Conservation (phyloP, 495 filamentous ascomycete species). For the Penicillium steckii region DNA sequence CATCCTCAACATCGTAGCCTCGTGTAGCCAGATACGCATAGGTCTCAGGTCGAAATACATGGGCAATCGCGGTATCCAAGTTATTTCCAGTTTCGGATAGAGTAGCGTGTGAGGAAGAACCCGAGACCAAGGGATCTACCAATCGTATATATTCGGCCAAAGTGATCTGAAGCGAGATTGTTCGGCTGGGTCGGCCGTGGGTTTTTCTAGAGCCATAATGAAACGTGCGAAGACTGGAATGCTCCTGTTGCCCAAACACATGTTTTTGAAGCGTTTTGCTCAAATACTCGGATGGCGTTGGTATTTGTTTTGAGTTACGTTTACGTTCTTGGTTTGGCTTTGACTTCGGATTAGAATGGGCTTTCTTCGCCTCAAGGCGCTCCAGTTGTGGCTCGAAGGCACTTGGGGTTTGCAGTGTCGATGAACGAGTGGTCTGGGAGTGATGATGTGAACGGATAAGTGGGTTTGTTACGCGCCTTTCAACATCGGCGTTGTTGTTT, state of each 20-base stretch:
- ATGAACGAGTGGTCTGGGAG: background rate
- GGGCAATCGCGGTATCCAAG: conserved; percentile 27
- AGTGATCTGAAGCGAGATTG: conserved; percentile 30
- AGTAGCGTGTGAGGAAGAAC: conserved; percentile 1
- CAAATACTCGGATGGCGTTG: conserved; percentile 30
- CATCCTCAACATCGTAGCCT: conserved; percentile 47
- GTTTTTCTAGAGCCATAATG: conserved; percentile 4
- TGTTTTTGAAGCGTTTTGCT: conserved; percentile 1
- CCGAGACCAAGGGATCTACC: conserved; percentile 33
- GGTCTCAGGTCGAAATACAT: conserved; percentile 34
- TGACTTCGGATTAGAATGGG: background rate
- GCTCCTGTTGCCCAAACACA: background rate
- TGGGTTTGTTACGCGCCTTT: background rate
- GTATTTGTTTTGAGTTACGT: background rate
- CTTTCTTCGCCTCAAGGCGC: background rate
- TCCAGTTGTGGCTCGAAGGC: background rate
- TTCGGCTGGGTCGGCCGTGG: conserved; percentile 14
- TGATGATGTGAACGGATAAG: background rate
- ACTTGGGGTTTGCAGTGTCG: background rate
- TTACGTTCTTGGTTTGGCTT: background rate
- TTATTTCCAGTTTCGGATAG: background rate
- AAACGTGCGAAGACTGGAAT: background rate
- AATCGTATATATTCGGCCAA: conserved; percentile 40
- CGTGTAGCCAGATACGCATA: conserved; percentile 33
- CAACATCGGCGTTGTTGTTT: background rate